phyloP scores from a whole-genome alignment of 192 early-diverging fungal species.

The Allomyces javanicus region DNA sequence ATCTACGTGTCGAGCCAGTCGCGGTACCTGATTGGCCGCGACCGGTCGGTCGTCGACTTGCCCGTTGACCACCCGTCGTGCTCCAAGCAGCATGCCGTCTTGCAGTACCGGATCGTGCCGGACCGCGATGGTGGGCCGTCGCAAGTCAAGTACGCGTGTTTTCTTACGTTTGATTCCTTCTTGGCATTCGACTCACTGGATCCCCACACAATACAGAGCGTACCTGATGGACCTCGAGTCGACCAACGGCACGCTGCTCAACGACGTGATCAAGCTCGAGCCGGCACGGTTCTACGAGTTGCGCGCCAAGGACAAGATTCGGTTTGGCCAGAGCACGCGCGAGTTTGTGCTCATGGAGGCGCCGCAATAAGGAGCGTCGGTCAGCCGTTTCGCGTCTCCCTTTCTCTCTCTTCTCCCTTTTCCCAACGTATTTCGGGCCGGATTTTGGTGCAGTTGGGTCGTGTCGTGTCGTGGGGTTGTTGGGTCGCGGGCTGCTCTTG shows the following conservation, averaged over 20 bases:
- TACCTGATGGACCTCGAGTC: conserved; percentile 88
- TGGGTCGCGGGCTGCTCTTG: no score
- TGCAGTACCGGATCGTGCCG: conserved; percentile 61
- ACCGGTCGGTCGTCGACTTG: conserved; percentile 74
- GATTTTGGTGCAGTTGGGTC: no score
- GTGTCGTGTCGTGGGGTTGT: no score
- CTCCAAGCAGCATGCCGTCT: conserved; percentile 81
- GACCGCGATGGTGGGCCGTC: conserved; percentile 19
- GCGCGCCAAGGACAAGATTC: conserved; percentile 59
- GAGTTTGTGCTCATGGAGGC: conserved; percentile 82
- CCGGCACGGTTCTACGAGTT: conserved; percentile 66
- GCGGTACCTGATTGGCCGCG: conserved; percentile 70
- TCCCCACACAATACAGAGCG: conserved; percentile 28
- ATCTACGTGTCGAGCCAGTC: conserved; percentile 69
- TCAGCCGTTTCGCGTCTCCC: no score
- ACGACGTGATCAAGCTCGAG: conserved; percentile 47
- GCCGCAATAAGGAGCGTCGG: background rate
- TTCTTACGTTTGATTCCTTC: background rate
- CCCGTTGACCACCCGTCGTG: conserved; percentile 89
- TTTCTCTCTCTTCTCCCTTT: no score
- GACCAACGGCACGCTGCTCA: conserved; percentile 78
- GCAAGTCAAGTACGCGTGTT: conserved; percentile 29
- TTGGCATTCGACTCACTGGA: conserved; percentile 1
- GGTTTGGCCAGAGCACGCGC: conserved; percentile 74
- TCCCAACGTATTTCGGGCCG: no score